Base-by-base conservation (phyloP, 129 eudicot species). In the Sambucus nigra region DNA sequence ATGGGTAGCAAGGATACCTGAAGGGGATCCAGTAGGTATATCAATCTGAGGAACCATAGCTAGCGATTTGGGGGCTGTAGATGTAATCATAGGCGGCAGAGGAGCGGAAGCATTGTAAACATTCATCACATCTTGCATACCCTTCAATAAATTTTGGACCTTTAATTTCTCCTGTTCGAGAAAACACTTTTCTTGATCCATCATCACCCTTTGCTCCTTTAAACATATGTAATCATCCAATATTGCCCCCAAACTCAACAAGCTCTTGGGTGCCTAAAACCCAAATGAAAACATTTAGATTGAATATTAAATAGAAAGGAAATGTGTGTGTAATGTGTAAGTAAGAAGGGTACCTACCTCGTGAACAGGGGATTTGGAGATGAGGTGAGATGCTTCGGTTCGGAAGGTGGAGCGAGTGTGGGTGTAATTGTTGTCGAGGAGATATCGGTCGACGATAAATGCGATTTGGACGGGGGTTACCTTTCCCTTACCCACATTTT, bases 401-500 rank as follows among this genome's bases (percentile, higher is more conserved):
- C 89, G 86, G 19, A 91, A 91, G 38, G 66, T 39, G 61, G 89
- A 56, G 0, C 94, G 77, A 25, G 94, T 78, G 0, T 26, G 61
- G 8, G 71, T 29, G 46, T 53, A 85, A 2, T 64, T 71, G 67
- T 82, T 85, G 60, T 85, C 95, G 4, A 75, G 69, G 9, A 85
- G 94, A 15, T 85, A 91, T 0, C 89, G 74, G 29, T 91, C 98
- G 19, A 91, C 98, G 63, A 91, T 74, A 76, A 85, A 91, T 0
- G 98, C 98, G 3, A 91, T 68, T 54, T 91, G 98, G 14, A 79
- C 65, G 1, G 95, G 84, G 0, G 95, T 91, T 0, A 85, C 80
- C 53, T 81, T 79, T 25, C 98, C 98, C 45, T 72, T 76, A 8
- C 94, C 95, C 0, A 61, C 35, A 18, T 23, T 46, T 1, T 71